These are phyloP conservation scores for Gracilaria gracilis DNA, from an alignment of 23 red algal species.

Conservation along the genomic window DNA sequence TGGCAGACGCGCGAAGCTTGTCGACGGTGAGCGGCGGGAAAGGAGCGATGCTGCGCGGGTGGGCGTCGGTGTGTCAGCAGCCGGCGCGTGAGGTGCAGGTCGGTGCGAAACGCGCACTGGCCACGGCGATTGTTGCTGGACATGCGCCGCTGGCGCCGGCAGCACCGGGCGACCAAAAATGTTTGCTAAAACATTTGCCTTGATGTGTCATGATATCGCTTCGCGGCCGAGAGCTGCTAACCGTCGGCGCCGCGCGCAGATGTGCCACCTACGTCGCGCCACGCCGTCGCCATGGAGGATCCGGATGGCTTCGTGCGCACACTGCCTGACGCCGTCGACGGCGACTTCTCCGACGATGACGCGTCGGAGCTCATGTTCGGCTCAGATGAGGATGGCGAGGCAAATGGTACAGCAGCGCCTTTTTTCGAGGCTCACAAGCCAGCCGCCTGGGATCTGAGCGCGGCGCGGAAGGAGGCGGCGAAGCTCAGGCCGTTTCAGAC, in stretches of 20 bases:
- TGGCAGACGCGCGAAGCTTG: not conserved
- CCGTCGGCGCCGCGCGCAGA: not conserved
- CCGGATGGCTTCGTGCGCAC: constrained; percentile 71
- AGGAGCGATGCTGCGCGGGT: not conserved
- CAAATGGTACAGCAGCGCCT: not conserved
- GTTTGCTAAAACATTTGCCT: constrained; percentile 14
- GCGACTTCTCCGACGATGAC: constrained; percentile 26
- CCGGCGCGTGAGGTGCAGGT: not conserved
- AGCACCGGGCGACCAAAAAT: not conserved
- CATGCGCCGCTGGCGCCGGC: not conserved
- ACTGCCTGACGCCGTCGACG: constrained; percentile 21
- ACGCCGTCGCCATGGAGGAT: constrained; percentile 54
- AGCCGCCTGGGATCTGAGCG: constrained; percentile 38
- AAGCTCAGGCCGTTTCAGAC: constrained; percentile 62
- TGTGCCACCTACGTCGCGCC: no score
- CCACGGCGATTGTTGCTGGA: not conserved
- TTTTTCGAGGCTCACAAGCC: constrained; percentile 20
- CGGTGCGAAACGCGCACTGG: not conserved
- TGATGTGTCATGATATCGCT: not conserved
- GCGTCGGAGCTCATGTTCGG: constrained; percentile 51
- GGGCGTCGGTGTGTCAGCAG: not conserved
- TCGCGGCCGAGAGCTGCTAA: not conserved
- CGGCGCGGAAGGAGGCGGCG: constrained; percentile 35
- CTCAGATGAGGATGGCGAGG: constrained; percentile 18
- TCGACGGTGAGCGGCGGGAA: not conserved